Conservation (phyloP, 257 asterid species). For the Verbena officinalis region DNA sequence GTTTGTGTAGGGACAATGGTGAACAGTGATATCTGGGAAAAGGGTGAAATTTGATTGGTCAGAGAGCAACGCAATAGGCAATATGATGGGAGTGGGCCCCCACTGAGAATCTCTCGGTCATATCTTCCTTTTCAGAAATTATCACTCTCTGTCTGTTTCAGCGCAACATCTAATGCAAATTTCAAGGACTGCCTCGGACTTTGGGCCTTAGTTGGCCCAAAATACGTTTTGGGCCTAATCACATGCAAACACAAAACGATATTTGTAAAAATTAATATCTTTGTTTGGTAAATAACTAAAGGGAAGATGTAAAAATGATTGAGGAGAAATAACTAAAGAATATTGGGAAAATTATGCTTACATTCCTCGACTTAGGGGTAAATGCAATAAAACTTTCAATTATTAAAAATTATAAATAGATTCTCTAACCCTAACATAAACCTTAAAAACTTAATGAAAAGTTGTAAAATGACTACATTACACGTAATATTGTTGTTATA, state of each 20-base stretch:
- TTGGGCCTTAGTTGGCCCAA: conserved; percentile 32
- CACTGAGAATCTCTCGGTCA: conserved; percentile 38
- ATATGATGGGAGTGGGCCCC: conserved; percentile 29
- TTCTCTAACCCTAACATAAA: too few relatives aligned
- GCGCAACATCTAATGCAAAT: conserved; percentile 32
- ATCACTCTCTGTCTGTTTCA: conserved; percentile 40
- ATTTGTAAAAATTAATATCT: too few relatives aligned
- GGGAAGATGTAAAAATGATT: too few relatives aligned
- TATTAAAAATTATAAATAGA: too few relatives aligned
- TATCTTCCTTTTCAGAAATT: conserved; percentile 47
- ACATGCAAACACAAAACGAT: conserved; percentile 20
- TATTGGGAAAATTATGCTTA: too few relatives aligned
- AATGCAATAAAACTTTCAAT: too few relatives aligned
- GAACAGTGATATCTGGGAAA: conserved; percentile 24
- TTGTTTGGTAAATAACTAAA: too few relatives aligned
- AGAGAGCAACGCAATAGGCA: conserved; percentile 20
- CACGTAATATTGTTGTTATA: too few relatives aligned
- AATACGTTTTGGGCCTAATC: conserved; percentile 12
- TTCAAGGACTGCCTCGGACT: conserved; percentile 26
- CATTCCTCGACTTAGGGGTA: too few relatives aligned
- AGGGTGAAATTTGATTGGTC: conserved; percentile 45
- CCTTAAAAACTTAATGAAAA: too few relatives aligned
- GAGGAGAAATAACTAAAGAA: too few relatives aligned
- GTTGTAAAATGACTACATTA: too few relatives aligned
- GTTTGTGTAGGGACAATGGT: conserved; percentile 27